phyloP scores from a whole-genome alignment of 495 filamentous ascomycete genomes.

The Lophiotrema nucula region DNA sequence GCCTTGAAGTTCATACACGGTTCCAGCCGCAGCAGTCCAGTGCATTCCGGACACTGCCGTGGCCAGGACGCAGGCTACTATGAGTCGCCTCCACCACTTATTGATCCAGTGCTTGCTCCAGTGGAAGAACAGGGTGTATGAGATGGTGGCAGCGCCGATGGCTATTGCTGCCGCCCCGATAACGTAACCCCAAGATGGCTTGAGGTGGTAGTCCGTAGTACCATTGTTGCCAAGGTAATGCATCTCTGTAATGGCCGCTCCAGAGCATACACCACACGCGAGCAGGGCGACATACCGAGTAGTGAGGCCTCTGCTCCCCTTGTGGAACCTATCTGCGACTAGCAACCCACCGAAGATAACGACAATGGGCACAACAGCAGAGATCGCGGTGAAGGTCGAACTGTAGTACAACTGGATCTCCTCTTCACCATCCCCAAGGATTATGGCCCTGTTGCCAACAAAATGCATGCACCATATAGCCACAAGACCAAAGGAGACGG shows the following conservation, averaged over 20 bases:
- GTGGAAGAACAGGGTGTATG: conserved; percentile 74
- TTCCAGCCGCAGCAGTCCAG: conserved; percentile 77
- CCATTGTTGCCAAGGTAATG: conserved; percentile 85
- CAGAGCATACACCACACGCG: conserved; percentile 65
- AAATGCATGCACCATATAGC: conserved; percentile 87
- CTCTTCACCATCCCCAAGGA: conserved; percentile 59
- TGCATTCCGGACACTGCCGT: conserved; percentile 83
- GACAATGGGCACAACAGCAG: conserved; percentile 76
- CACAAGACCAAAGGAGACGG: conserved; percentile 76
- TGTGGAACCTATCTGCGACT: conserved; percentile 45
- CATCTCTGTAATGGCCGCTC: conserved; percentile 79
- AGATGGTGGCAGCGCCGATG: conserved; percentile 61
- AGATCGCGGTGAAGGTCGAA: conserved; percentile 67
- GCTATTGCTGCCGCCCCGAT: conserved; percentile 71
- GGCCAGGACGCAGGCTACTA: conserved; percentile 67
- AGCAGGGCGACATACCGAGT: conserved; percentile 30
- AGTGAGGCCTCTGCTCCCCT: conserved; percentile 46
- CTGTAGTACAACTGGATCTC: conserved; percentile 72
- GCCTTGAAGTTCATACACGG: conserved; percentile 55
- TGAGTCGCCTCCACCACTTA: conserved; percentile 67
- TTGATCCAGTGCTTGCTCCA: conserved; percentile 75
- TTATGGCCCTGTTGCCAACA: conserved; percentile 77
- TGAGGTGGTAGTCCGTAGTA: conserved; percentile 70
- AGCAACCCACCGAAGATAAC: conserved; percentile 73
- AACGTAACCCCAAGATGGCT: conserved; percentile 58